Conservation (phyloP, 768 basidiomycete genomes). For the Mycena vitilis region DNA sequence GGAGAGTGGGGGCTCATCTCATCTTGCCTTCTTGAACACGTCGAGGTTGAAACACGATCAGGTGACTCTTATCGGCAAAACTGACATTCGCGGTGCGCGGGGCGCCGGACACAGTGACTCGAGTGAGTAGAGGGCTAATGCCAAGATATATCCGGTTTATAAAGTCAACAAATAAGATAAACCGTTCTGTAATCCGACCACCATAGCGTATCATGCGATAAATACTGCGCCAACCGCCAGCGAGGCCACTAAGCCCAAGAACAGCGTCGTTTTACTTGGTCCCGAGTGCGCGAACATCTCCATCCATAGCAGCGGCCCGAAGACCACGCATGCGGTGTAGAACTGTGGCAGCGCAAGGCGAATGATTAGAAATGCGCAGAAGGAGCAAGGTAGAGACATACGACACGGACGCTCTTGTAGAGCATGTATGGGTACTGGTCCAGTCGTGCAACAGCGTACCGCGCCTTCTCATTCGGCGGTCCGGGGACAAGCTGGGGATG, state of each 20-base stretch:
- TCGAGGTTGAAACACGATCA: too few species aligned
- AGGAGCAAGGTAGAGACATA: slow-evolving; percentile 54
- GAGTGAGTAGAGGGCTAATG: too few species aligned
- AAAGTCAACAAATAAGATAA: slow-evolving; percentile 12
- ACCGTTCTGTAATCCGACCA: neutral
- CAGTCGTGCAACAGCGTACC: slow-evolving; percentile 55
- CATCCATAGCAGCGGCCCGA: slow-evolving; percentile 88
- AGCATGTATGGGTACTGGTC: slow-evolving; percentile 77
- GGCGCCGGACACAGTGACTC: too few species aligned
- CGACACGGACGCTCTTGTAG: slow-evolving; percentile 74
- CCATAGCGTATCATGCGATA: slow-evolving; percentile 5
- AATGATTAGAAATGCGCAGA: neutral
- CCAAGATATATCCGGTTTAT: slow-evolving; percentile 2
- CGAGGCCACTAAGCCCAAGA: slow-evolving; percentile 7
- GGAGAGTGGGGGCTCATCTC: too few species aligned
- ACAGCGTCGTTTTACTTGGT: slow-evolving; percentile 22
- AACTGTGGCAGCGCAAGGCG: slow-evolving; percentile 60
- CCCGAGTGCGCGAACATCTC: slow-evolving; percentile 61
- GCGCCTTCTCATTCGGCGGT: slow-evolving; percentile 49
- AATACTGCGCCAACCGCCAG: neutral
- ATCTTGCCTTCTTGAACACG: too few species aligned
- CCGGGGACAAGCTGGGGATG: slow-evolving; percentile 49
- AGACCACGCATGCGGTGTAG: slow-evolving; percentile 91
- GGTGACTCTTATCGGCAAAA: too few species aligned
- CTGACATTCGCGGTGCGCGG: too few species aligned